phyloP scores from a whole-genome alignment of 768 basidiomycete genomes.

The Mycena haematopus region DNA sequence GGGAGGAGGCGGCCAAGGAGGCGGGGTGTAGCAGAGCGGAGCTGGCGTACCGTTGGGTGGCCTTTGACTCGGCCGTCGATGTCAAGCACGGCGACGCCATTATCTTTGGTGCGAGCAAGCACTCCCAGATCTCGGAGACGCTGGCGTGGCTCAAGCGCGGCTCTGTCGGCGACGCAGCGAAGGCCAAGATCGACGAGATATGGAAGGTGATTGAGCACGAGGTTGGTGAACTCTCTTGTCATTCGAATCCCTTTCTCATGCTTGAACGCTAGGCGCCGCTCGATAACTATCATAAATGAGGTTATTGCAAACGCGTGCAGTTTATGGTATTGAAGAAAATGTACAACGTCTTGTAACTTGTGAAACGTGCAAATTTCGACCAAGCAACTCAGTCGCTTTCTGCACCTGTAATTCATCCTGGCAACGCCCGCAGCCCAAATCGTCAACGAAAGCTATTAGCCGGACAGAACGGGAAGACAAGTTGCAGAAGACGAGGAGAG shows the following conservation, averaged over 20 bases:
- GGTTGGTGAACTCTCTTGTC: not conserved
- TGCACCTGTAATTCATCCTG: no score
- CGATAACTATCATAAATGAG: slow-evolving; percentile 1
- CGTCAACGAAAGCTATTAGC: no score
- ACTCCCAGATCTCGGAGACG: slow-evolving; percentile 5
- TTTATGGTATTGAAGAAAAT: not conserved
- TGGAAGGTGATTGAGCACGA: slow-evolving; percentile 1
- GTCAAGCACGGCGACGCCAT: not conserved
- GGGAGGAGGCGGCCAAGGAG: not conserved
- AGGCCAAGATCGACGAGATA: slow-evolving; percentile 1
- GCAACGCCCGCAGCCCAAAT: no score
- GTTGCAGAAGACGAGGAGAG: no score
- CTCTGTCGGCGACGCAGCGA: slow-evolving; percentile 1
- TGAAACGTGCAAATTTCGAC: no score
- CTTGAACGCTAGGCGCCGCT: not conserved
- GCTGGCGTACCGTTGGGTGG: slow-evolving; percentile 7
- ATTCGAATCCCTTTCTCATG: no score
- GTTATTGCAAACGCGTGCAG: not conserved
- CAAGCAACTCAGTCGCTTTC: no score
- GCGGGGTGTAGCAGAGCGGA: not conserved
- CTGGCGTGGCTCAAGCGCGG: slow-evolving; percentile 6
- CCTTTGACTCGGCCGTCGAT: slow-evolving; percentile 4
- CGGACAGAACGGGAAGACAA: no score
- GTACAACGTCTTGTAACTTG: no score
- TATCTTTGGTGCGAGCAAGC: slow-evolving; percentile 4